Base-by-base conservation (phyloP, 2,329 filamentous ascomycete species). In the Aspergillus sp. region DNA sequence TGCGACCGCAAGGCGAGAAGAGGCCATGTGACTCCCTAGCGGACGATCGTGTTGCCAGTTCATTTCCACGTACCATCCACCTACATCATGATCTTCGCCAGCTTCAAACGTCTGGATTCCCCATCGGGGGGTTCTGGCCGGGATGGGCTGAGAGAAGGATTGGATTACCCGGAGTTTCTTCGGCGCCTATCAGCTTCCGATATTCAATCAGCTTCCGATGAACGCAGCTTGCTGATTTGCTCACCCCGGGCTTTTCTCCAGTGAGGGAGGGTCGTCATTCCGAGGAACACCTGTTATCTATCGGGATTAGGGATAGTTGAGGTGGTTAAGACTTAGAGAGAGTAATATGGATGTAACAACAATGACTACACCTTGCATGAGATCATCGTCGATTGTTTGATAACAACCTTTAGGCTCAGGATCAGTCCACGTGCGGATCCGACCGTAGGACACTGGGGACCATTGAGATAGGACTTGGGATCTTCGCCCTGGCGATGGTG, bases 401-500 rank as follows among this genome's bases (percentile, higher is more conserved):
- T 49, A 49, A 49, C 44, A n/a, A 36, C 44, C 23, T 15, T 49
- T 49, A 50, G 47, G 15, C 47, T 50, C 39, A 25, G 32, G 17
- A 32, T 32, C 23, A 21, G 39, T 25, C 39, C 53, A 55, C 53
- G 39, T 55, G 53, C 53, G 53, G 36, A 30, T 32, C 25, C 41
- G 39, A 47, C 53, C 53, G 17, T 55, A 25, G 41, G 39, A 47
- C 39, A 11, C 19, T 25, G 17, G 8, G 23, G 10, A 15, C 23
- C 39, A 55, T 44, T 55, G 39, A 44, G 39, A 44, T 10, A 30
- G 27, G 10, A 27, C 42, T 36, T 32, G 17, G n/a, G 39, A 55
- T 42, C 53, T 55, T 55, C 53, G 13, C 53, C 25, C 25, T 27
- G 53, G 53, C n/a, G 11, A 47, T 55, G 53, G 25, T 55, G 53